Base-by-base conservation (phyloP, 805 yeast species). In the Blastobotrys terrestris region DNA sequence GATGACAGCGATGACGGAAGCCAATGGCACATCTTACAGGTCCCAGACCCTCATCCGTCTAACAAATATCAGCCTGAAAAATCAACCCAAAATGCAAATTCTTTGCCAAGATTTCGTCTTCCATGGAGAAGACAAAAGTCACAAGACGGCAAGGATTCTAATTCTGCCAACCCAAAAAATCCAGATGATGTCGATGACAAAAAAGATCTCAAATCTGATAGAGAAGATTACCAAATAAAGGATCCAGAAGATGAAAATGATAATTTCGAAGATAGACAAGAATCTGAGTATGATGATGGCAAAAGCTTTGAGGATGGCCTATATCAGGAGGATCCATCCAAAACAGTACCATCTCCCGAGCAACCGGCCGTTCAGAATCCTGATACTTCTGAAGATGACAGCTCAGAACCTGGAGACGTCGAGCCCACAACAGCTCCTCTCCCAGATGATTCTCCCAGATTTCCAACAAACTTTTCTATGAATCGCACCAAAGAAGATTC, bases 1-100 rank as follows among this genome's bases (percentile, higher is more conserved):
- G 48, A 48, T 15, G 51, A 49, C 14, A 44, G 26, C 15, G 52
- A 49, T 16, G 52, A 49, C 31, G 52, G 52, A 3, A 42, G 43
- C 13, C 22, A 40, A 15, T 49, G 52, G 52, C 35, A 26, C 35
- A 26, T 26, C 11, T 26, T 26, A 11, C 35, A 26, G 11, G 35
- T 26, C 8, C 35, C 35, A 26, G 35, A 26, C 11, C 35, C 35
- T 26, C 35, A 26, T 26, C 35, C 35, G 11, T 26, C 35, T 26
- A 5, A 26, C 35, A 5, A 11, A 11, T 6, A 26, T 11, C 35
- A 26, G 11, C 8, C 35, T 26, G 11, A 26, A 11, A 26, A 26
- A 26, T 26, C 35, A 11, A 11, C 11, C 35, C 5, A 26, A 26
- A 26, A 26, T 26, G 5, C 35, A 6, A 26, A 26, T 26, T 5